Conservation (phyloP, 2,329 filamentous ascomycete genomes). For the Raffaelea arxii region DNA sequence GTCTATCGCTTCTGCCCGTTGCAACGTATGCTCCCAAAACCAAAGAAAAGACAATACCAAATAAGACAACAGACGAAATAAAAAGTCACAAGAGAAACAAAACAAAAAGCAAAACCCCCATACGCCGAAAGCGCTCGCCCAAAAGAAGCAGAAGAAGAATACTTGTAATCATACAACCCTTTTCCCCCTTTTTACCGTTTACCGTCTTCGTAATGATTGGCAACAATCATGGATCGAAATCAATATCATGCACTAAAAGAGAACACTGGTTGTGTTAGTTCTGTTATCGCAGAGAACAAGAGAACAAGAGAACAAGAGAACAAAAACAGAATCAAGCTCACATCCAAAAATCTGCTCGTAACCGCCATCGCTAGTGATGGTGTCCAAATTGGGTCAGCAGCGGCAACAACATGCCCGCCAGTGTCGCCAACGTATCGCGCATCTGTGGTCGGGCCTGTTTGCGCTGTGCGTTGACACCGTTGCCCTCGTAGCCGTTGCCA, state of each 20-base stretch:
- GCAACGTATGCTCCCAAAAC: too few species aligned
- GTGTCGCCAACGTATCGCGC: conserved; percentile 60
- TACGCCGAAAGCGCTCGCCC: background rate
- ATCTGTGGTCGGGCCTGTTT: conserved; percentile 49
- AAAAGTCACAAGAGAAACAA: background rate
- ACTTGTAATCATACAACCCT: too few species aligned
- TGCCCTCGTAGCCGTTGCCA: conserved; percentile 46
- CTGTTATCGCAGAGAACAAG: background rate
- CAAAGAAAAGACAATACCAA: background rate
- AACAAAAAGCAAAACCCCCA: background rate
- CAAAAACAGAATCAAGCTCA: background rate
- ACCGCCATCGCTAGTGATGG: conserved; percentile 39
- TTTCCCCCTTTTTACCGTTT: too few species aligned
- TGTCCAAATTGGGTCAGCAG: conserved; percentile 71
- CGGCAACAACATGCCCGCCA: conserved; percentile 69
- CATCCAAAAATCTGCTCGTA: background rate
- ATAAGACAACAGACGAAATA: background rate
- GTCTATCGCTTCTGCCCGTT: too few species aligned
- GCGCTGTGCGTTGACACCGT: conserved; percentile 29
- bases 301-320: background rate
- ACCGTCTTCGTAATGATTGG: too few species aligned
- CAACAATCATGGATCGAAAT: too few species aligned
- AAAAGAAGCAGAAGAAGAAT: background rate
- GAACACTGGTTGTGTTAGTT: too few species aligned
- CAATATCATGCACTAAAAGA: too few species aligned